Conservation (phyloP, 2,329 filamentous ascomycete genomes). For the Monilinia polystroma region DNA sequence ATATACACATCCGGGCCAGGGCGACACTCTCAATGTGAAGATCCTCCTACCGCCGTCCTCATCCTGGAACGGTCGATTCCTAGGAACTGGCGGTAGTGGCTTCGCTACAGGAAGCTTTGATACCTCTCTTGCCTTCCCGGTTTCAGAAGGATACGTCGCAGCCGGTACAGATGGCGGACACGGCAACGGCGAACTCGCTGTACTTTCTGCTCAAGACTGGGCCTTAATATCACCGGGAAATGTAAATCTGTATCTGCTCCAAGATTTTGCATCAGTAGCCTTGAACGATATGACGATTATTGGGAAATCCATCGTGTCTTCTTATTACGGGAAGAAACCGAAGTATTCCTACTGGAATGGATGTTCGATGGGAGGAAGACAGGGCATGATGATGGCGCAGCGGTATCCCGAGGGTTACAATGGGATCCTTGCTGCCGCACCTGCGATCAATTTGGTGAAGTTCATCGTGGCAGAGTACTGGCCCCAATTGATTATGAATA, state of each 20-base stretch:
- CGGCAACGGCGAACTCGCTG: rapidly evolving
- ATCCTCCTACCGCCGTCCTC: slow-evolving; percentile 32
- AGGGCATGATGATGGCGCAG: slow-evolving; percentile 43
- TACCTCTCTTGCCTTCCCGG: not conserved
- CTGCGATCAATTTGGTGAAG: slow-evolving; percentile 40
- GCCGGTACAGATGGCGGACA: slow-evolving; percentile 19
- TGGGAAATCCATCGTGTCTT: slow-evolving; percentile 38
- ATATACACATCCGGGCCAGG: slow-evolving; percentile 35
- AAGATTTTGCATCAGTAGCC: slow-evolving; percentile 43
- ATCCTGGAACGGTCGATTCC: slow-evolving; percentile 19
- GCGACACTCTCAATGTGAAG: slow-evolving; percentile 33
- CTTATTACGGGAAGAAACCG: slow-evolving; percentile 40
- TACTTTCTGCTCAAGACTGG: not conserved
- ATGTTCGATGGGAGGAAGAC: slow-evolving; percentile 44
- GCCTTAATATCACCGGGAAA: slow-evolving; percentile 26
- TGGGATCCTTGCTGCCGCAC: slow-evolving; percentile 44
- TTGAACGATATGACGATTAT: slow-evolving; percentile 41
- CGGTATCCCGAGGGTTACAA: slow-evolving; percentile 43
- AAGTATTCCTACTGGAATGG: slow-evolving; percentile 44
- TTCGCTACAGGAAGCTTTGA: not conserved
- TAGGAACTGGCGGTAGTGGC: slow-evolving; percentile 13
- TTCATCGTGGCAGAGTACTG: not conserved
- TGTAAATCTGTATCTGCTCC: slow-evolving; percentile 34
- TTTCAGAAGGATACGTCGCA: not conserved
- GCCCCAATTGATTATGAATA: slow-evolving; percentile 22